phyloP scores from a whole-genome alignment of 2,329 filamentous ascomycete genomes.

The Ustulina deusta region DNA sequence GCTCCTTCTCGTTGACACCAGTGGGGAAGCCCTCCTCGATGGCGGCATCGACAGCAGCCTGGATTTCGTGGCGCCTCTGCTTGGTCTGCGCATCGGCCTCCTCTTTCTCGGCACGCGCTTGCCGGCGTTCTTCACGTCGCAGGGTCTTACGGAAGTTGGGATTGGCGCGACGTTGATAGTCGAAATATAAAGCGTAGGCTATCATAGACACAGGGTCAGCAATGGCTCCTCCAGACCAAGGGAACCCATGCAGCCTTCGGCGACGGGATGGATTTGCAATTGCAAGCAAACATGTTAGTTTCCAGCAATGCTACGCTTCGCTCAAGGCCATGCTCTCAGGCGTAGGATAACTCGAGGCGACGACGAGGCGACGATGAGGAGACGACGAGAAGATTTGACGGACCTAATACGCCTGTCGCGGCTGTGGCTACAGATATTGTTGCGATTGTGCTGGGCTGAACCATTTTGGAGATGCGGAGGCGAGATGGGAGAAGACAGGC shows the following conservation, averaged over 20 bases:
- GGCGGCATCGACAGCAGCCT: slow-evolving; percentile 79
- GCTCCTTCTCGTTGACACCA: slow-evolving; percentile 92
- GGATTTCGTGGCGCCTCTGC: slow-evolving; percentile 79
- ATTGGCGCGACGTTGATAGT: slow-evolving; percentile 73
- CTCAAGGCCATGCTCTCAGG: neutral
- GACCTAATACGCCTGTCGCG: slow-evolving; percentile 71
- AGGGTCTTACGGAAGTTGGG: slow-evolving; percentile 74
- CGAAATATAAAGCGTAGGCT: slow-evolving; percentile 77
- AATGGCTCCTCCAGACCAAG: slow-evolving; percentile 37
- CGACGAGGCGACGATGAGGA: no score
- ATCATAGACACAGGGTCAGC: slow-evolving; percentile 27
- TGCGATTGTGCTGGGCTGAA: slow-evolving; percentile 67
- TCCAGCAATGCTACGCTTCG: neutral
- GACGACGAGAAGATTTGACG: slow-evolving; percentile 43
- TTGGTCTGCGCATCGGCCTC: slow-evolving; percentile 73
- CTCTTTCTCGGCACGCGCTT: slow-evolving; percentile 78
- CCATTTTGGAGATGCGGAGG: slow-evolving; percentile 50
- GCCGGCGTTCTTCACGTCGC: slow-evolving; percentile 80
- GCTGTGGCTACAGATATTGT: slow-evolving; percentile 72
- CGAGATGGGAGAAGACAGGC: neutral
- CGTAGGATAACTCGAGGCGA: neutral
- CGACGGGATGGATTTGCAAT: neutral
- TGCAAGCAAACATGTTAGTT: neutral
- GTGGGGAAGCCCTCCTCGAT: slow-evolving; percentile 92
- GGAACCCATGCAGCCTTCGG: neutral